These are phyloP conservation scores for Colletotrichum lini DNA, from an alignment of 2,329 filamentous ascomycete species.

Conservation along the genomic window DNA sequence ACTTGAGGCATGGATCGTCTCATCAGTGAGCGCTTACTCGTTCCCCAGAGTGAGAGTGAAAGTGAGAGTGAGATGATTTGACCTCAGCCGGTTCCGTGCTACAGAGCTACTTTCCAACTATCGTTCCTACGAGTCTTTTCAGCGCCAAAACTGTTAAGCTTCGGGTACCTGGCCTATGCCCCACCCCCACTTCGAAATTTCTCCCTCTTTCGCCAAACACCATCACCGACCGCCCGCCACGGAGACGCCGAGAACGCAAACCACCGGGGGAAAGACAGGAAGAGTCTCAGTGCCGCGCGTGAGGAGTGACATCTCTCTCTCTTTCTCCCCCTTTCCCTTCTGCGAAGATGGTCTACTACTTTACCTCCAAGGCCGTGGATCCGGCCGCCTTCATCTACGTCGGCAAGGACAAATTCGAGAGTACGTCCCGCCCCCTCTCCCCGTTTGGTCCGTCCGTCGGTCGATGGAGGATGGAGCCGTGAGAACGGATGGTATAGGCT, in stretches of 20 bases:
- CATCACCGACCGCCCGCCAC: neutral
- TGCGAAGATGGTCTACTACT: slow-evolving; percentile 90
- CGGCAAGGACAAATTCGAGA: slow-evolving; percentile 99
- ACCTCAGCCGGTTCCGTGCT: neutral
- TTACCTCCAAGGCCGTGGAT: slow-evolving; percentile 86
- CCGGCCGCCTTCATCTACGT: slow-evolving; percentile 93
- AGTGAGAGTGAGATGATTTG: no score
- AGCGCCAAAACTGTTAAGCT: neutral
- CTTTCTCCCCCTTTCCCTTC: neutral
- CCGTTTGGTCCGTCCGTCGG: slow-evolving; percentile 21
- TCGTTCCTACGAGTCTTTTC: accelerated
- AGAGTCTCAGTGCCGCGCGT: no score
- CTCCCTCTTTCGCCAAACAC: slow-evolving; percentile 20
- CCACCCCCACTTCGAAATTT: slow-evolving; percentile 42
- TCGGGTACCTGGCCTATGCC: neutral
- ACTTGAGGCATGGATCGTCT: no score
- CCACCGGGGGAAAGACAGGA: no score
- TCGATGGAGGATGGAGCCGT: slow-evolving; percentile 21
- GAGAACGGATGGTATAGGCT: neutral
- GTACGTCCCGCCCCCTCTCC: slow-evolving; percentile 61
- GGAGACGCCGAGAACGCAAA: neutral
- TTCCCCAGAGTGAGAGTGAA: no score
- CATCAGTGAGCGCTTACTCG: no score
- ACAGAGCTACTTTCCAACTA: neutral
- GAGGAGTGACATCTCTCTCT: no score